Conservation (phyloP, 345 rosid species). For the Aquilaria yunnanensis region DNA sequence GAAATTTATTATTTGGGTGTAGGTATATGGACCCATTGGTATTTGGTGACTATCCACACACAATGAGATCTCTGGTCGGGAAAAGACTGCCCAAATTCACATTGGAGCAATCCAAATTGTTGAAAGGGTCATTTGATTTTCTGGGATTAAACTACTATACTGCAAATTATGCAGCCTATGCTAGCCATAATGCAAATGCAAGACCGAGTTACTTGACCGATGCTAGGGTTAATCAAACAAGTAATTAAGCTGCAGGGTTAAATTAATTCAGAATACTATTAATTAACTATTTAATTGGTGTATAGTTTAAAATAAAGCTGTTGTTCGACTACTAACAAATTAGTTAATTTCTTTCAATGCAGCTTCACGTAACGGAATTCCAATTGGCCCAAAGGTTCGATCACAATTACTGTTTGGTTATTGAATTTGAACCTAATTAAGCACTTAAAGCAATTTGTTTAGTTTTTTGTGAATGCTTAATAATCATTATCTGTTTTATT, state of each 20-base stretch:
- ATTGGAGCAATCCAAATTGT: conserved; percentile 34
- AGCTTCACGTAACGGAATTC: conserved; percentile 34
- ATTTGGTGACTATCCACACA: conserved; percentile 40
- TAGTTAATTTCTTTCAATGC: not conserved
- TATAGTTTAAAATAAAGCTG: no score
- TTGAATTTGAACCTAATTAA: no score
- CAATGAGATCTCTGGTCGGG: conserved; percentile 30
- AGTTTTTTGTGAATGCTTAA: no score
- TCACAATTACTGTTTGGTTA: no score
- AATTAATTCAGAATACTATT: no score
- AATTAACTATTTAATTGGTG: no score
- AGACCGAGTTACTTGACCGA: conserved; percentile 33
- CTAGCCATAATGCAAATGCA: conserved; percentile 8
- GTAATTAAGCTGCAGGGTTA: conserved; percentile 8
- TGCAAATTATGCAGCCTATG: conserved; percentile 27
- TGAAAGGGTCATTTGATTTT: conserved; percentile 48
- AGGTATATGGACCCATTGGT: conserved; percentile 45
- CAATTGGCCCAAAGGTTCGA: conserved; percentile 35
- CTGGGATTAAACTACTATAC: conserved; percentile 54
- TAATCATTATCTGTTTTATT: no score
- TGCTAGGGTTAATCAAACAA: conserved; percentile 23
- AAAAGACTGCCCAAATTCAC: conserved; percentile 46
- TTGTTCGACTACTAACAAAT: no score
- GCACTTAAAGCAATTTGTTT: no score
- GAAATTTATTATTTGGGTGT: not conserved